Percentiles rank a stretch among this genome's conserved stretches.
phyloP scores from a whole-genome alignment of 176 grass and related monocot genomes.

The Carex kokanica region DNA sequence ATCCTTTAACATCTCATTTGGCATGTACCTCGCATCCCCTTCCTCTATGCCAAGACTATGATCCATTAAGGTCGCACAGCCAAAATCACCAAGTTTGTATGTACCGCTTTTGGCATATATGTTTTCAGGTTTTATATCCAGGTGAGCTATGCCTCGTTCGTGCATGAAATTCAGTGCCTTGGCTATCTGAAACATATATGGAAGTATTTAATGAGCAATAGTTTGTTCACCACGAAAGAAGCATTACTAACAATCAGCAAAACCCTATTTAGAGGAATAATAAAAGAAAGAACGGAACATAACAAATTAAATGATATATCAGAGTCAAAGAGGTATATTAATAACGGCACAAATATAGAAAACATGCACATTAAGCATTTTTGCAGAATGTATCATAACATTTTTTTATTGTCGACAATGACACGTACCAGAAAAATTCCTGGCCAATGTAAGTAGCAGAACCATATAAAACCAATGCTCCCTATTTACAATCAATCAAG shows the following conservation, averaged over 20 bases:
- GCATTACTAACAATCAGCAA: background rate
- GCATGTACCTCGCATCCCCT: conserved; percentile 96
- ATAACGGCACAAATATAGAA: background rate
- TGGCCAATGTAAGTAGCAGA: background rate
- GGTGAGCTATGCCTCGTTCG: conserved; percentile 63
- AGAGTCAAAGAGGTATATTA: background rate
- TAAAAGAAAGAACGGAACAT: background rate
- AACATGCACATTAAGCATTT: background rate
- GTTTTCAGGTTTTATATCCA: conserved; percentile 97
- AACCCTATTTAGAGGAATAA: background rate
- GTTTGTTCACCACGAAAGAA: background rate
- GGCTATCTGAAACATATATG: conserved; percentile 53
- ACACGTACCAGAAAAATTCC: background rate
- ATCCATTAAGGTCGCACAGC: conserved; percentile 76
- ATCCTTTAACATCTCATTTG: conserved; percentile 86
- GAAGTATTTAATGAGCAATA: background rate
- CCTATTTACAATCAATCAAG: background rate
- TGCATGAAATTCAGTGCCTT: conserved; percentile 90
- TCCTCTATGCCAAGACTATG: conserved; percentile 72
- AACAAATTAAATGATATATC: background rate
- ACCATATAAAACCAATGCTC: background rate
- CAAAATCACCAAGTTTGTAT: conserved; percentile 96
- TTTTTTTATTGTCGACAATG: background rate
- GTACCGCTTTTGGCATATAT: conserved; percentile 65
- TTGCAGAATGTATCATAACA: background rate